Conservation (phyloP, 257 asterid species). For the Ilex asprella region DNA sequence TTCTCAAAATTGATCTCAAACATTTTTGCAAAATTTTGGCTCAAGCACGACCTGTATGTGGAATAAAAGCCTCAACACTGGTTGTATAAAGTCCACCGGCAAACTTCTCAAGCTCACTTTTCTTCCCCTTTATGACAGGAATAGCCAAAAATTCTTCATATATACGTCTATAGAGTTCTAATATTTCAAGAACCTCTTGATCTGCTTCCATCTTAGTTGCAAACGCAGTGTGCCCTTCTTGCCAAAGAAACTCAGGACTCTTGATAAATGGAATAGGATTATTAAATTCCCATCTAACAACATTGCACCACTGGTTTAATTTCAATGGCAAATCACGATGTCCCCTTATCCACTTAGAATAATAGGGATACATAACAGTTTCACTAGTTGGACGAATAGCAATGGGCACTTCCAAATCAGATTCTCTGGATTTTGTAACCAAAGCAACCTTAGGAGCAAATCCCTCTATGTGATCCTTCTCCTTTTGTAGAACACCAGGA, state of each 20-base stretch:
- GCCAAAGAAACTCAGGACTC: conserved; percentile 99
- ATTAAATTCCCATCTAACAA: conserved; percentile 98
- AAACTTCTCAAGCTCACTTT: conserved; percentile 91
- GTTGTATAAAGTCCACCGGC: conserved; percentile 97
- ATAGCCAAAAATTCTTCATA: conserved; percentile 89
- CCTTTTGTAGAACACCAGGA: conserved; percentile 65
- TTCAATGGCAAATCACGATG: conserved; percentile 95
- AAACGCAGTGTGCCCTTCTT: conserved; percentile 98
- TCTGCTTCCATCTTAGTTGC: conserved; percentile 95
- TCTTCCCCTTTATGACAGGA: conserved; percentile 81
- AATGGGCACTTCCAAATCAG: conserved; percentile 91
- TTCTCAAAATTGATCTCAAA: conserved; percentile 84
- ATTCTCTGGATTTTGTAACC: conserved; percentile 94
- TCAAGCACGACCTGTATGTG: conserved; percentile 91
- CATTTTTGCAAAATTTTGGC: conserved; percentile 93
- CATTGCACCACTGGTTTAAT: conserved; percentile 98
- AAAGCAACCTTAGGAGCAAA: conserved; percentile 99
- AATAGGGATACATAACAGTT: conserved; percentile 96
- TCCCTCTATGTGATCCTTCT: conserved; percentile 93
- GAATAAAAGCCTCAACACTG: conserved; percentile 94
- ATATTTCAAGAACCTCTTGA: conserved; percentile 70
- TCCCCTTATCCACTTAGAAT: conserved; percentile 96
- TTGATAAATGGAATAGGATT: conserved; percentile 97
- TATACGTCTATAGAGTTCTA: conserved; percentile 83
- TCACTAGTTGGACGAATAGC: conserved; percentile 99